Conservation (phyloP, 306 rosid genomes). For the Acacia melanoxylon region DNA sequence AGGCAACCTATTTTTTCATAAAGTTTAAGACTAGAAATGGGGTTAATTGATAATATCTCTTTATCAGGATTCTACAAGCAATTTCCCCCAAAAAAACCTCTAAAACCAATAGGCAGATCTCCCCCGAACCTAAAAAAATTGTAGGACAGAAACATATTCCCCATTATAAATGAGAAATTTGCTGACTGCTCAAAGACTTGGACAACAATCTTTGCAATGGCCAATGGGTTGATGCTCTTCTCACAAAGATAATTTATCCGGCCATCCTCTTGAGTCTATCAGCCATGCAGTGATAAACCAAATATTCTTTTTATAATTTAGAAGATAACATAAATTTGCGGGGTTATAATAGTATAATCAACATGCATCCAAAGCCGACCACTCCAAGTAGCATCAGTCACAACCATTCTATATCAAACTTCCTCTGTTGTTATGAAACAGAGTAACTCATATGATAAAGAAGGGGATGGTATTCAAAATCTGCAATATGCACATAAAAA, state of each 20-base stretch:
- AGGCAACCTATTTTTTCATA: no score
- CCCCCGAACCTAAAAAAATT: constrained; percentile 4
- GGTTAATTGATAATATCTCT: not conserved
- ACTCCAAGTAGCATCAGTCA: constrained; percentile 8
- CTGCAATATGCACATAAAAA: not conserved
- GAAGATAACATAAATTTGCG: not conserved
- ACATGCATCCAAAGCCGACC: not conserved
- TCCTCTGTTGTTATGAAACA: not conserved
- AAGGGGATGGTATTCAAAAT: not conserved
- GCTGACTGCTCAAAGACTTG: not conserved
- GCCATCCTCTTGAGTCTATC: not conserved
- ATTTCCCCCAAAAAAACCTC: not conserved
- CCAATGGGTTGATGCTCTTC: not conserved
- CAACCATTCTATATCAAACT: not conserved
- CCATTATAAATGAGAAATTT: not conserved
- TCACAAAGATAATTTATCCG: not conserved
- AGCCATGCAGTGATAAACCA: not conserved
- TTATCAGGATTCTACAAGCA: not conserved
- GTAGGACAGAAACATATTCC: not conserved
- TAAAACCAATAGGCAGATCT: not conserved
- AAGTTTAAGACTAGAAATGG: no score
- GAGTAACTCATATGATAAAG: not conserved
- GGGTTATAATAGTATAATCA: not conserved
- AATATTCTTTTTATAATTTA: not conserved
- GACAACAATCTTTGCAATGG: not conserved